Base-by-base conservation (phyloP, 2,329 filamentous ascomycete genomes). In the Clonostachys rosea region DNA sequence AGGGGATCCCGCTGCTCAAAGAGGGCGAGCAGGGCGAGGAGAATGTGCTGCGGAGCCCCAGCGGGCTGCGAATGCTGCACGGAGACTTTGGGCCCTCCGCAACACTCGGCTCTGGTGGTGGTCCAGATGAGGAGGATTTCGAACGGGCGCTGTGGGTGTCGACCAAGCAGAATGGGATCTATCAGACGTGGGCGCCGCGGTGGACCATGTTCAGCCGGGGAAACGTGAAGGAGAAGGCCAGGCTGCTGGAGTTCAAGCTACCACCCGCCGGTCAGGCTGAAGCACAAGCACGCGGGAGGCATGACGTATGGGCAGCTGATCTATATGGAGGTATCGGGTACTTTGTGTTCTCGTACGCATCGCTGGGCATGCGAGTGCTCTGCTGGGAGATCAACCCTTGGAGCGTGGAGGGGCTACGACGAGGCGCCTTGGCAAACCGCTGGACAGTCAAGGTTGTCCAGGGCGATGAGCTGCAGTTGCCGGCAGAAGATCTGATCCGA, bases 181-280 rank as follows among this genome's bases (percentile, higher is more conserved):
- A 72, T 35, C 92, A 97, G 69, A 84, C 79, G 3, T 97, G 91
- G 91, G 87, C 91, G 1, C 92, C 92, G 13, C 68, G 84, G 1
- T 91, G 90, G 75, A 95, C 91, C 24, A 96, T 96, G 91, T 97
- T 97, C 64, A 91, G 86, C 52, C 80, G 91, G 2, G 91, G 92
- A 5, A 97, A 96, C 64, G 74, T 96, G 49, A 87, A 84, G 44
- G 92, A 97, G 67, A 97, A 96, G 63, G 83, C 87, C 1, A 75
- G 92, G 12, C 67, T 96, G 2, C 66, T 95, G 5, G 62, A 59
- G 0, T 83, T 83, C 54, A 68, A 69, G 49, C 35, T 50, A 35
- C 14, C 40, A n/a, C 4, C 40, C n/a, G 34, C 47, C 47, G 33
- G 18, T 34, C 24, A 30, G 24, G 24, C 24, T 9, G 24, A 30